A percentile compares a stretch with the other conserved stretches of the same genome.
Conservation (phyloP, 805 yeast genomes). For the Ogataea philodendri region DNA sequence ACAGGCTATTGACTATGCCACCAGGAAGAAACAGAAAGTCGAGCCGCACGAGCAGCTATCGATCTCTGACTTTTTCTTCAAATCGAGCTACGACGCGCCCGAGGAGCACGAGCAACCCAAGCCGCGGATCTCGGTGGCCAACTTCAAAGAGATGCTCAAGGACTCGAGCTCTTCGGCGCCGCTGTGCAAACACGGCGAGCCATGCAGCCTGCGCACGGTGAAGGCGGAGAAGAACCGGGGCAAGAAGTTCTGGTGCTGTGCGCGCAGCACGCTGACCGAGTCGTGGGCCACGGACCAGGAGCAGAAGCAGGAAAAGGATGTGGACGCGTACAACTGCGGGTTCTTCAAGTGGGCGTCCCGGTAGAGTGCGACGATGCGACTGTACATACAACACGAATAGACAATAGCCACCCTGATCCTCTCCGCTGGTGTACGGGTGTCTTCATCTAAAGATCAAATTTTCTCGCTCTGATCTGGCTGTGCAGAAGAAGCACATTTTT, state of each 20-base stretch:
- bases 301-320: slow-evolving; percentile 5
- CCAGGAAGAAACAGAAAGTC: slow-evolving; percentile 18
- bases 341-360: slow-evolving; percentile 52
- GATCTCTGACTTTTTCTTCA: slow-evolving; percentile 29
- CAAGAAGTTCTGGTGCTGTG: slow-evolving; percentile 54
- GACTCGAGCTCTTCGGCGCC: slow-evolving; percentile 33
- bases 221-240: slow-evolving; percentile 45
- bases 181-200: slow-evolving; percentile 45
- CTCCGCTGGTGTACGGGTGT: neutral
- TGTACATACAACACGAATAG: too few relatives aligned
- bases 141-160: slow-evolving; percentile 25
- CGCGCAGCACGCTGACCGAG: slow-evolving; percentile 30
- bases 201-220: slow-evolving; percentile 47
- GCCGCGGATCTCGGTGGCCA: slow-evolving; percentile 13
- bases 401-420: too few relatives aligned
- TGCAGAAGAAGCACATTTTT: too few relatives aligned
- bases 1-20: slow-evolving; percentile 13
- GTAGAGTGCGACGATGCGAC: too few relatives aligned
- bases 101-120: neutral
- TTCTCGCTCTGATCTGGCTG: too few relatives aligned
- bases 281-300: slow-evolving; percentile 21
- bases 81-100: slow-evolving; percentile 1
- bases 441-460: too few relatives aligned
- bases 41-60: slow-evolving; percentile 17
- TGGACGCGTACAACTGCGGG: slow-evolving; percentile 44